Evolutionary conservation across 1,284 basidiomycete species (phyloP).

Genomic region (Cystobasidium pallidum): DNA sequence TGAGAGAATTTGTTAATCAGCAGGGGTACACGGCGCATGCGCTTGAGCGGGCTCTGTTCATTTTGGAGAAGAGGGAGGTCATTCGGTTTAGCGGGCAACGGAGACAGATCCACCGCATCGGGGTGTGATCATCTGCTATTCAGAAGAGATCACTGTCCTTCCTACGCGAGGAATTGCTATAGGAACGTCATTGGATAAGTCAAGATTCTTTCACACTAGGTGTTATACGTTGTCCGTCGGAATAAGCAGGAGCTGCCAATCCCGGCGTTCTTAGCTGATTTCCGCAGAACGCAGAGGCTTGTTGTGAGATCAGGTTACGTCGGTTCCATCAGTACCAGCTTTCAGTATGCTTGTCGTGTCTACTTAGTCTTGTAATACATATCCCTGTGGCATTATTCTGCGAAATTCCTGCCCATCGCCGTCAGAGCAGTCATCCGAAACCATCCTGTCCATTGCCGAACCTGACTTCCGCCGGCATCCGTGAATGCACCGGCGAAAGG

Average conservation of each 20-base stretch:
- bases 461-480: neutral
- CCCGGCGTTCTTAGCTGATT: neutral
- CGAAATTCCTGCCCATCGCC: no score
- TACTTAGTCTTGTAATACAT: no score
- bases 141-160: no score
- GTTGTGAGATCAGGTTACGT: neutral
- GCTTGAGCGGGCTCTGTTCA: constrained; percentile 85
- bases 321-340: neutral
- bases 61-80: constrained; percentile 94
- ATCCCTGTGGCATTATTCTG: no score
- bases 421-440: no score
- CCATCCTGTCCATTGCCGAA: no score
- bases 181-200: no score
- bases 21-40: constrained; percentile 83
- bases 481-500: no score
- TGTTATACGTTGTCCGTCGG: neutral
- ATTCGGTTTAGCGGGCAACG: constrained; percentile 71
- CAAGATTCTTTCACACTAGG: no score
- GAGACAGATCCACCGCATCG: constrained; percentile 50
- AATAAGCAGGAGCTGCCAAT: constrained; percentile 3
- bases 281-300: neutral
- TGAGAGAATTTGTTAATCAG: constrained; percentile 92
- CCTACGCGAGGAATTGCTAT: no score
- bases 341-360: no score
- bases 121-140: constrained; percentile 36